Evolutionary conservation across 176 grass and related monocot genomes (phyloP), one percentile per base, ranked within the genome.

Genomic region (Ampelocalamus luodianensis): DNA sequence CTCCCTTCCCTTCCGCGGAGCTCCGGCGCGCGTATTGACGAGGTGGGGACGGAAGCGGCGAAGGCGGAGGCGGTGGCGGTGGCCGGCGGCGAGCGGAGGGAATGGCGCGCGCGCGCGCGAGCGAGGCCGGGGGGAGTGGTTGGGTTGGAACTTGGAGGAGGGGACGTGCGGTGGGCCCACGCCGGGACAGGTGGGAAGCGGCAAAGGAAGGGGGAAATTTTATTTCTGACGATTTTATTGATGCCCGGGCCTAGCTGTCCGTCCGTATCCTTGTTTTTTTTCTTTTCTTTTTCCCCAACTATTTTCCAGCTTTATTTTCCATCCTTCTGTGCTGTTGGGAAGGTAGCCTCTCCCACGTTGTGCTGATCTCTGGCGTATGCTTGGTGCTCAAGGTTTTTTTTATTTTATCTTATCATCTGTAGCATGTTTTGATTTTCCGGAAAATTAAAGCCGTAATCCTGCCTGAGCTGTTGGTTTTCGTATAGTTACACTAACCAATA

Each of bases 81-180:
- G 78, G 53, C 62, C 82, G 82, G 51, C 87, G 74, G 80, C 74
- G 79, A 78, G 78, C 75, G 44, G 50, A 34, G 85, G 48, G 7
- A 48, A 46, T 27, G 59, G 82, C 61, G 46, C 29, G 46, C 29
- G 46, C 29, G 46, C 29, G 58, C 9, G 63, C 82, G 36, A 20
- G 63, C 76, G 23, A 62, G 59, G 24, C 44, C 26, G 29, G 10
- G 75, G 24, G 13, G 64, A 22, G 44, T 8, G 22, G 22, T 4
- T 53, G 10, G 53, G 37, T 45, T 38, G 51, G 53, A 5, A 6
- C 32, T 39, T 39, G 65, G 65, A 23, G 36, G 80, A 29, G 85
- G 59, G 48, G 74, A 87, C 89, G 85, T 79, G 89, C 50, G 75
- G 80, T 84, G 85, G 71, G 74, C 74, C 85, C 74, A 36, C 61